Evolutionary conservation across 192 early-diverging fungal species (phyloP).

Genomic region (Martensiomyces pterosporus): DNA sequence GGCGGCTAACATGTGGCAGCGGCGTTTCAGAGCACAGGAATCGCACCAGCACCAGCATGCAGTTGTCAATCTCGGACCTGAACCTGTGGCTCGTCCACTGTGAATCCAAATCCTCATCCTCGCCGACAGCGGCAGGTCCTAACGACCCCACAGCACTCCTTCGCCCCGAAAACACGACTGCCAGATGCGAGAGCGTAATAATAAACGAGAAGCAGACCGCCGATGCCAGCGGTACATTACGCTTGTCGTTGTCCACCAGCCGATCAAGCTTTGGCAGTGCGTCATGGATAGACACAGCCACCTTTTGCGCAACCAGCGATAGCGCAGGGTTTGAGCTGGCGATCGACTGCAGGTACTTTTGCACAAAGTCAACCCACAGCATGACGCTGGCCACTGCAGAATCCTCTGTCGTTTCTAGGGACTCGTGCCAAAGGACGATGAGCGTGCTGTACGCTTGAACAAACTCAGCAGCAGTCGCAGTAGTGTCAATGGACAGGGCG

Average conservation of each 20-base stretch:
- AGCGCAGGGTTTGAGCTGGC: conserved; percentile 11
- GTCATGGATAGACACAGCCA: conserved; percentile 6
- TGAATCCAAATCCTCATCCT: conserved; percentile 20
- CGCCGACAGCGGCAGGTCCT: conserved; percentile 31
- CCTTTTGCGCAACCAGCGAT: conserved; percentile 8
- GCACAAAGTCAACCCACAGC: conserved; percentile 39
- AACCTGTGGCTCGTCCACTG: conserved; percentile 12
- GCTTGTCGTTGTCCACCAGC: not conserved
- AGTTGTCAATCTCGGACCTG: conserved; percentile 21
- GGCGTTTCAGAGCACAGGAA: conserved; percentile 5
- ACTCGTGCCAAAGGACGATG: conserved; percentile 32
- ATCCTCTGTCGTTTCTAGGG: not conserved
- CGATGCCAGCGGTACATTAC: conserved; percentile 6
- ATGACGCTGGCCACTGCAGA: not conserved
- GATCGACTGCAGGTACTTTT: conserved; percentile 10
- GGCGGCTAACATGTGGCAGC: not conserved
- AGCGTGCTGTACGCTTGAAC: conserved; percentile 34
- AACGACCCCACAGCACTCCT: not conserved
- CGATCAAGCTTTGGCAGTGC: conserved; percentile 8
- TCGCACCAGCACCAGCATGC: conserved; percentile 11
- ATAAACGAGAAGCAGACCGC: conserved; percentile 22
- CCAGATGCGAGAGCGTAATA: conserved; percentile 24
- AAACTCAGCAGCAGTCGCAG: conserved; percentile 27
- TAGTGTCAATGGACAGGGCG: conserved; percentile 22
- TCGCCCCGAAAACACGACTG: conserved; percentile 9